These are phyloP conservation scores for Pisolithus orientalis DNA, from an alignment of 768 basidiomycete genomes.

Conservation along the genomic window DNA sequence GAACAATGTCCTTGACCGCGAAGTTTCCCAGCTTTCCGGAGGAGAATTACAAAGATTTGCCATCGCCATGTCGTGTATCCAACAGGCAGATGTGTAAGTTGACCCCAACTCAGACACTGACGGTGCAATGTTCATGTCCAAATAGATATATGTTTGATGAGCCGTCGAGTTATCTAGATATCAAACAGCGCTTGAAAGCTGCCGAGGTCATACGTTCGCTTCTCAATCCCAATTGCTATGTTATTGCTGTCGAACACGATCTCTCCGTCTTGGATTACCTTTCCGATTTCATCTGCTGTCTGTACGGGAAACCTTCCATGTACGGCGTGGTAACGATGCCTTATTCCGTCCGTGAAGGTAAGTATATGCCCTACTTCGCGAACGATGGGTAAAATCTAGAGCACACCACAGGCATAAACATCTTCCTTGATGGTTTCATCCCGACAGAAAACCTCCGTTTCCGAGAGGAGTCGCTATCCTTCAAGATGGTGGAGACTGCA, in stretches of 20 bases:
- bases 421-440: conserved; percentile 98
- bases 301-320: conserved; percentile 96
- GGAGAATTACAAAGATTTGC: conserved; percentile 98
- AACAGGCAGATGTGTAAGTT: conserved; percentile 89
- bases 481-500: conserved; percentile 96
- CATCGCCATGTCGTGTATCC: conserved; percentile 95
- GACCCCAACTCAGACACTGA: neutral
- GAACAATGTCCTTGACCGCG: conserved; percentile 78
- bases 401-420: conserved; percentile 78
- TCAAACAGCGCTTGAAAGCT: conserved; percentile 91
- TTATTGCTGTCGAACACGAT: conserved; percentile 98
- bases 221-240: conserved; percentile 78
- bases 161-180: conserved; percentile 95
- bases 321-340: conserved; percentile 99
- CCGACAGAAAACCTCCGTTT: conserved; percentile 98
- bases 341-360: conserved; percentile 94
- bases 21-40: conserved; percentile 83
- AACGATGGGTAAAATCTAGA: neutral
- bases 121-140: conserved; percentile 1
- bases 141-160: conserved; percentile 97
- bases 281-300: conserved; percentile 95
- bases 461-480: conserved; percentile 90
- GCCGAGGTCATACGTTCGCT: conserved; percentile 92
- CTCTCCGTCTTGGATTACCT: conserved; percentile 96
- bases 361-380: conserved; percentile 8